Percentiles rank a stretch among this genome's conserved stretches.
Evolutionary conservation across 371 early-diverging fungal genomes (phyloP).

Genomic region (Mortierella sp.): DNA sequence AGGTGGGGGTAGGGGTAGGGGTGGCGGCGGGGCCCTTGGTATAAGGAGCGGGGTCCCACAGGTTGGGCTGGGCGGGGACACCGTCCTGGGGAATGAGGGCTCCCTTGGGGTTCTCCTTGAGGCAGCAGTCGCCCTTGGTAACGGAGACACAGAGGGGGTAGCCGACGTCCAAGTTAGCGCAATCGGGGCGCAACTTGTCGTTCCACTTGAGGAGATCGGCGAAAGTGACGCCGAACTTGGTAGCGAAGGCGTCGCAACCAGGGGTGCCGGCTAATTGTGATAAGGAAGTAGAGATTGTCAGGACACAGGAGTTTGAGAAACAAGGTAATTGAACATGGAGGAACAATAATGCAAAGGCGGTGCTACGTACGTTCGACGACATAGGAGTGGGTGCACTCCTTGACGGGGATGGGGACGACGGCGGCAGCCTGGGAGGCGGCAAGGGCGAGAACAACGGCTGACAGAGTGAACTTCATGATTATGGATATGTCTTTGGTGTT

Average conservation of each 20-base stretch:
- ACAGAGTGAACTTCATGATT: conserved; percentile 32
- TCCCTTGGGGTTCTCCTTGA: conserved; percentile 12
- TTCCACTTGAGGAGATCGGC: conserved; percentile 29
- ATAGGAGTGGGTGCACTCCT: conserved; percentile 32
- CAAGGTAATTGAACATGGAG: neutral
- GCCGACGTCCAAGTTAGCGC: conserved; percentile 30
- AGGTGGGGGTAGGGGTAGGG: neutral
- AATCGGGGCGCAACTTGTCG: conserved; percentile 7
- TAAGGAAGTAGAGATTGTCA: neutral
- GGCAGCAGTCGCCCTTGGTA: conserved; percentile 22
- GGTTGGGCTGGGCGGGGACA: neutral
- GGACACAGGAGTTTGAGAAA: neutral
- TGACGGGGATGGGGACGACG: conserved; percentile 35
- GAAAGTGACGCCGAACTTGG: conserved; percentile 20
- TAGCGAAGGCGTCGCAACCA: conserved; percentile 25
- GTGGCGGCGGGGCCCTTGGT: neutral
- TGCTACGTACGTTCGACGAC: conserved; percentile 30
- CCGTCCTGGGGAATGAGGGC: neutral
- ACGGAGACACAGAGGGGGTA: conserved; percentile 39
- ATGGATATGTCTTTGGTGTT: neutral
- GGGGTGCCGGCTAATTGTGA: conserved; percentile 19
- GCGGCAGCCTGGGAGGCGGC: conserved; percentile 40
- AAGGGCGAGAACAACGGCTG: conserved; percentile 14
- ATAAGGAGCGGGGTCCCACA: neutral
- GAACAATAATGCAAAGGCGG: neutral